A percentile compares a stretch with the other conserved stretches of the same genome.
Conservation (phyloP, 306 rosid genomes). For the Corylus americana region DNA sequence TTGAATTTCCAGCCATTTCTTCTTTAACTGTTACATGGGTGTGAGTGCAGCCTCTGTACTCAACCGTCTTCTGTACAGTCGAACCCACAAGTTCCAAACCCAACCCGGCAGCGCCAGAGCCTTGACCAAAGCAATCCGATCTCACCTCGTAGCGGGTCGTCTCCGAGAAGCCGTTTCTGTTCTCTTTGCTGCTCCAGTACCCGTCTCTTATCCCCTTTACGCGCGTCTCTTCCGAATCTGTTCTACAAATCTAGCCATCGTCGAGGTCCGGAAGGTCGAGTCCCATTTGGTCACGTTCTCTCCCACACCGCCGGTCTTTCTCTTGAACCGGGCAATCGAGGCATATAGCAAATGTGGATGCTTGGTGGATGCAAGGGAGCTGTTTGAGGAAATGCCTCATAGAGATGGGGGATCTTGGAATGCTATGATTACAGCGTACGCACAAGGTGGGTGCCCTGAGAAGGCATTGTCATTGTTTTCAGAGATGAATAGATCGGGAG, state of each 20-base stretch:
- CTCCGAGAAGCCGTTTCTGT: conserved; percentile 50
- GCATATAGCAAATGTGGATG: conserved; percentile 58
- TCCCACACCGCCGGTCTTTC: conserved; percentile 53
- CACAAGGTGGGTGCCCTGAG: conserved; percentile 31
- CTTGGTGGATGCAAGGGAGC: conserved; percentile 55
- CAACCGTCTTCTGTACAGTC: conserved; percentile 30
- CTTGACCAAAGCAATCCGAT: conserved; percentile 32
- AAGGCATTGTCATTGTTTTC: conserved; percentile 41
- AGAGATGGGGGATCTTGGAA: conserved; percentile 79
- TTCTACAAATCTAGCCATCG: conserved; percentile 43
- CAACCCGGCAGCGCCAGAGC: conserved; percentile 24
- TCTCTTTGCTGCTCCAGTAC: conserved; percentile 47
- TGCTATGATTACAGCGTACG: conserved; percentile 53
- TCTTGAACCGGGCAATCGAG: conserved; percentile 68
- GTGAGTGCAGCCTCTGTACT: conserved; percentile 42
- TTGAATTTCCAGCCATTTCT: neutral
- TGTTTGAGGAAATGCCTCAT: conserved; percentile 79
- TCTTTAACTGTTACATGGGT: conserved; percentile 19
- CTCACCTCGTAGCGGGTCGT: conserved; percentile 35
- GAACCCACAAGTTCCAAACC: conserved; percentile 25
- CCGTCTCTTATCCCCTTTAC: conserved; percentile 50
- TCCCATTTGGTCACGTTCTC: conserved; percentile 59
- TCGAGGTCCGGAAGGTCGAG: conserved; percentile 59
- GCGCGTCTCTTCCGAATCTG: conserved; percentile 61
- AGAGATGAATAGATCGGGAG: conserved; percentile 42